A percentile compares a stretch with the other conserved stretches of the same genome.
phyloP scores from a whole-genome alignment of 2,329 filamentous ascomycete species.

The Davidsoniella eucalypti region DNA sequence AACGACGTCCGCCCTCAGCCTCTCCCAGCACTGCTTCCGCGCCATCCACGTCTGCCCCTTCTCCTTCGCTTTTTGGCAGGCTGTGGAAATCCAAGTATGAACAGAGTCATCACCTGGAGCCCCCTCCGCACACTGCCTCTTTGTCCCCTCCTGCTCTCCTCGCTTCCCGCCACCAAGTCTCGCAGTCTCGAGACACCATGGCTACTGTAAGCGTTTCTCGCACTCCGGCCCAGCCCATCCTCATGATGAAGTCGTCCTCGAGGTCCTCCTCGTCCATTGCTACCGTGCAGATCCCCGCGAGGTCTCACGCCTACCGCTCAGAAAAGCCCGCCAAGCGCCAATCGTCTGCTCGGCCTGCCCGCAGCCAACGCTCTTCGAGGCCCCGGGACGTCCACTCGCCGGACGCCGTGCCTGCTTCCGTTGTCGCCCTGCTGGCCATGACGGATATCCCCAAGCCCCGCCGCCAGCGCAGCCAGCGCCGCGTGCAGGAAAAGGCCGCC shows the following conservation, averaged over 20 bases:
- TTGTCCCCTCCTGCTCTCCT: slow-evolving; percentile 3
- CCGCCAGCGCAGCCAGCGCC: slow-evolving; percentile 19
- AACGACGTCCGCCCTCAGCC: slow-evolving; percentile 4
- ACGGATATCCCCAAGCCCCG: slow-evolving; percentile 40
- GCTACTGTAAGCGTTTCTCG: not conserved
- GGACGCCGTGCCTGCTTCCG: slow-evolving; percentile 39
- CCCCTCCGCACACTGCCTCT: slow-evolving; percentile 6
- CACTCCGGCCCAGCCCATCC: slow-evolving; percentile 6
- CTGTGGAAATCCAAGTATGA: slow-evolving; percentile 13
- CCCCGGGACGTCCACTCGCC: slow-evolving; percentile 31
- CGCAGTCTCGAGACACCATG: slow-evolving; percentile 4
- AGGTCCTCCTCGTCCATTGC: slow-evolving; percentile 22
- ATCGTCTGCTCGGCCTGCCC: slow-evolving; percentile 22
- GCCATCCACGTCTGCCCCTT: not conserved
- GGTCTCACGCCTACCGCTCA: slow-evolving; percentile 11
- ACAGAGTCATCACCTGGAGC: slow-evolving; percentile 12
- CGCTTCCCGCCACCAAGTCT: not conserved
- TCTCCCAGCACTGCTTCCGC: slow-evolving; percentile 9
- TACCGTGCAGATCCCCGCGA: slow-evolving; percentile 38
- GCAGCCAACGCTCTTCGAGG: slow-evolving; percentile 14
- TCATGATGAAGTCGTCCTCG: slow-evolving; percentile 12
- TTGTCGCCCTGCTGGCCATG: slow-evolving; percentile 43
- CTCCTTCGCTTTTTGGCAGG: slow-evolving; percentile 6
- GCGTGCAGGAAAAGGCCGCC: slow-evolving; percentile 34
- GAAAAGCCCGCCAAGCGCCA: slow-evolving; percentile 6